Evolutionary conservation across 2,329 filamentous ascomycete genomes (phyloP).

Genomic region (Pyricularia grisea): DNA sequence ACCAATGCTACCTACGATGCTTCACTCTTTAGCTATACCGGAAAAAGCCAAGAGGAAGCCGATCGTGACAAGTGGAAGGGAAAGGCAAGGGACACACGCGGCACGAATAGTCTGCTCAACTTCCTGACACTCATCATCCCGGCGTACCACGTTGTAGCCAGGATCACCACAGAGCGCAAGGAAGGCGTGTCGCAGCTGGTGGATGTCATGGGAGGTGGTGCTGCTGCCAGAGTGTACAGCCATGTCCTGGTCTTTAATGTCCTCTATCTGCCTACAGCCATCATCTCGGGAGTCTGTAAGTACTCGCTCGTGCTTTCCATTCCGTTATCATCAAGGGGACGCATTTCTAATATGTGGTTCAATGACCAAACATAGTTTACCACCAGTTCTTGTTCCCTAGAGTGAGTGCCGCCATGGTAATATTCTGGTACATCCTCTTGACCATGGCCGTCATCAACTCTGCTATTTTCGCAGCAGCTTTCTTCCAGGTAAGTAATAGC

Average conservation of each 20-base stretch:
- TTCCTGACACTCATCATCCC: slow-evolving; percentile 72
- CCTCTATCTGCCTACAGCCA: slow-evolving; percentile 75
- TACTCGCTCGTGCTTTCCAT: slow-evolving; percentile 18
- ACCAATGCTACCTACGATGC: slow-evolving; percentile 35
- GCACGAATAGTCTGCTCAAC: slow-evolving; percentile 39
- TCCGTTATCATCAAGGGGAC: neutral
- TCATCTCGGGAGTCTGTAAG: slow-evolving; percentile 49
- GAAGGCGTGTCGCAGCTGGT: slow-evolving; percentile 79
- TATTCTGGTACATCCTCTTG: slow-evolving; percentile 66
- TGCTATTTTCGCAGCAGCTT: slow-evolving; percentile 69
- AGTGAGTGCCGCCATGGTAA: slow-evolving; percentile 54
- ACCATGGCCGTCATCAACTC: slow-evolving; percentile 72
- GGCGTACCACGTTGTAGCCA: slow-evolving; percentile 77
- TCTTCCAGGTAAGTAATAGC: slow-evolving; percentile 50
- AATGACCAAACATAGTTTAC: slow-evolving; percentile 33
- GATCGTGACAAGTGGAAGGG: slow-evolving; percentile 63
- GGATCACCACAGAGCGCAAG: slow-evolving; percentile 79
- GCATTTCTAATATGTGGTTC: neutral
- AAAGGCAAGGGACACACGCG: slow-evolving; percentile 54
- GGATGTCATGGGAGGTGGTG: slow-evolving; percentile 86
- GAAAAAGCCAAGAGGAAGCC: slow-evolving; percentile 58
- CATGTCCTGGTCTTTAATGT: slow-evolving; percentile 73
- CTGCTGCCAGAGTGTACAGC: slow-evolving; percentile 64
- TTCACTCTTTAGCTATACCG: slow-evolving; percentile 6
- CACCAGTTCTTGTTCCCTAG: slow-evolving; percentile 53